phyloP scores from a whole-genome alignment of 192 early-diverging fungal genomes.

The Backusella psychrophila region DNA sequence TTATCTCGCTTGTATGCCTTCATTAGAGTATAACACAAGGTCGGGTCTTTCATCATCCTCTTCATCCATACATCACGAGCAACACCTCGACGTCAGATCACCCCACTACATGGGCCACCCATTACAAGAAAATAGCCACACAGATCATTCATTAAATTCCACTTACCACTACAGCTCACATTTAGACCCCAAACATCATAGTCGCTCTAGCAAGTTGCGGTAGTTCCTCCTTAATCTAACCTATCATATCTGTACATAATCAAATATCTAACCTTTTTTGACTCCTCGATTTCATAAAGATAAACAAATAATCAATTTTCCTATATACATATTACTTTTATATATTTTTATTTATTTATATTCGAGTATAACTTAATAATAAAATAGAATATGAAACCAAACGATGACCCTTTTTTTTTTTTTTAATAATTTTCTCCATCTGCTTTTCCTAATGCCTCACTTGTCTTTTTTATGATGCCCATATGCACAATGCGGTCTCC shows the following conservation, averaged over 20 bases:
- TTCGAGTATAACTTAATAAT: not conserved
- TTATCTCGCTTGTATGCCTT: not conserved
- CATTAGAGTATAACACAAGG: conserved; percentile 1
- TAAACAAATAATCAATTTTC: not conserved
- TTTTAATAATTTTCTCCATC: conserved; percentile 27
- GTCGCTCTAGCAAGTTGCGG: not conserved
- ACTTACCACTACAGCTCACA: conserved; percentile 3
- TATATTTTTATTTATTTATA: not conserved
- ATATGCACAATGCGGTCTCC: conserved; percentile 87
- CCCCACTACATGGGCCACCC: conserved; percentile 10
- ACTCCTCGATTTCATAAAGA: not conserved
- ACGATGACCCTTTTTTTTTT: not conserved
- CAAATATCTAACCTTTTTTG: not conserved
- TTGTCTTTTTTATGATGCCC: conserved; percentile 52
- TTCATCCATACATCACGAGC: conserved; percentile 10
- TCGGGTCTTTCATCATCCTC: conserved; percentile 8
- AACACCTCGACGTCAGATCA: conserved; percentile 5
- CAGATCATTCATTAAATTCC: not conserved
- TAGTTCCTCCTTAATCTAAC: not conserved
- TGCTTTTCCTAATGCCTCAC: conserved; percentile 20
- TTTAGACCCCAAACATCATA: not conserved
- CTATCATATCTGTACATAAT: not conserved
- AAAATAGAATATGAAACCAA: not conserved
- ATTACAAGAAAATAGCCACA: not conserved
- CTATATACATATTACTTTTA: not conserved